These are phyloP conservation scores for Trichoderma erinaceum DNA, from an alignment of 495 filamentous ascomycete genomes.

Conservation along the genomic window DNA sequence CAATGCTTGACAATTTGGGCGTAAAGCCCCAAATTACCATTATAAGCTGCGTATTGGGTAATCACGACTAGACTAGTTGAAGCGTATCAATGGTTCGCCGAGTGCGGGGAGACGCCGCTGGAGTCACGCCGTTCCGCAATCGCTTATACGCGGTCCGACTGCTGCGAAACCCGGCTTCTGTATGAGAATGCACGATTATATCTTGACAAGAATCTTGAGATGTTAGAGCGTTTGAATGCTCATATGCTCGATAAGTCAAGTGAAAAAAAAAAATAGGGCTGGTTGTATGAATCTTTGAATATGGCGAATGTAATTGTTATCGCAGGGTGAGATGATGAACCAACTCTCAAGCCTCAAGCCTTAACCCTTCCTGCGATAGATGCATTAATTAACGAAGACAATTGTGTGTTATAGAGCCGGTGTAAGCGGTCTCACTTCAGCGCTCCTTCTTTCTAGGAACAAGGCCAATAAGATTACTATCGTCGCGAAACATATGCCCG, in stretches of 20 bases:
- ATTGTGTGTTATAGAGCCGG: conserved; percentile 58
- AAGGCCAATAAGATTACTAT: conserved; percentile 65
- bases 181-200: background rate
- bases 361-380: background rate
- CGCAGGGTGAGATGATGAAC: background rate
- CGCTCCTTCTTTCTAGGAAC: conserved; percentile 70
- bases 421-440: conserved; percentile 87
- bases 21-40: background rate
- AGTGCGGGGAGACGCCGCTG: background rate
- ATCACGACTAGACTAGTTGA: background rate
- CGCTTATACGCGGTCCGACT: background rate
- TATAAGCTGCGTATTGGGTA: background rate
- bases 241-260: background rate
- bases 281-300: background rate
- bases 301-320: background rate
- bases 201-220: background rate
- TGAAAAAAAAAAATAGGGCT: no score
- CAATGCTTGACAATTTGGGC: background rate
- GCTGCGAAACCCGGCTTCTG: background rate
- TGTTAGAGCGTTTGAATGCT: background rate
- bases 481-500: conserved; percentile 93
- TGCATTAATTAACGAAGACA: background rate
- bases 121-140: conserved; percentile 7
- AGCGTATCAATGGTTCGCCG: background rate
- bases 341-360: background rate